Percentiles rank a stretch among this genome's conserved stretches.
phyloP scores from a whole-genome alignment of 164 flowering plant genomes.

The Macadamia tetraphylla region DNA sequence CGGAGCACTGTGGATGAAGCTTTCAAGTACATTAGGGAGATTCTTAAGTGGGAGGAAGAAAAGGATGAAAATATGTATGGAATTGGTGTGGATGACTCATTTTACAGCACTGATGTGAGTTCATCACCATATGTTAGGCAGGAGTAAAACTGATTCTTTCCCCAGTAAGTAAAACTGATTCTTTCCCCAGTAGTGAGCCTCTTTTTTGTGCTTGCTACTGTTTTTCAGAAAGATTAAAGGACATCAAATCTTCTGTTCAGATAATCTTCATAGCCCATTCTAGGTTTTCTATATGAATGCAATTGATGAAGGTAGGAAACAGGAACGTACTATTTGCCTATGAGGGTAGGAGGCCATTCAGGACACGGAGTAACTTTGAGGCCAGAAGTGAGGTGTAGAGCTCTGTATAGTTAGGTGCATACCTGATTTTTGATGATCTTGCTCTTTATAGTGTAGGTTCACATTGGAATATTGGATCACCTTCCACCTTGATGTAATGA shows the following conservation, averaged over 20 bases:
- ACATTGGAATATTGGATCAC: too few species aligned
- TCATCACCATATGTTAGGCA: conserved; percentile 35
- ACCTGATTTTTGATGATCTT: too few species aligned
- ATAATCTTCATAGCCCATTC: neutral
- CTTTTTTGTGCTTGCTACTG: neutral
- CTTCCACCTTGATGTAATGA: too few species aligned
- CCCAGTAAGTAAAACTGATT: conserved; percentile 12
- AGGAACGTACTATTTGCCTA: neutral
- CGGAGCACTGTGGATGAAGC: conserved; percentile 40
- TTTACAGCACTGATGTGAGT: conserved; percentile 41
- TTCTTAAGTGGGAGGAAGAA: conserved; percentile 60
- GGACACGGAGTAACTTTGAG: too few species aligned
- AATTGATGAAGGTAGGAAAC: neutral
- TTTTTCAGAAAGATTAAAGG: neutral
- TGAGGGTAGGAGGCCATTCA: too few species aligned
- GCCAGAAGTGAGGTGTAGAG: too few species aligned
- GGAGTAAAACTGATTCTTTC: conserved; percentile 16
- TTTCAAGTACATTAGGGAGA: conserved; percentile 45
- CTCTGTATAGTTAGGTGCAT: too few species aligned
- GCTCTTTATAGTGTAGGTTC: too few species aligned
- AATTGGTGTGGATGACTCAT: conserved; percentile 30
- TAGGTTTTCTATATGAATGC: neutral
- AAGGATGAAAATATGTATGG: conserved; percentile 28
- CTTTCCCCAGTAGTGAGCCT: conserved; percentile 2
- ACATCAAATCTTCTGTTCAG: neutral